phyloP scores from a whole-genome alignment of 306 rosid species.

The Ceratonia siliqua region DNA sequence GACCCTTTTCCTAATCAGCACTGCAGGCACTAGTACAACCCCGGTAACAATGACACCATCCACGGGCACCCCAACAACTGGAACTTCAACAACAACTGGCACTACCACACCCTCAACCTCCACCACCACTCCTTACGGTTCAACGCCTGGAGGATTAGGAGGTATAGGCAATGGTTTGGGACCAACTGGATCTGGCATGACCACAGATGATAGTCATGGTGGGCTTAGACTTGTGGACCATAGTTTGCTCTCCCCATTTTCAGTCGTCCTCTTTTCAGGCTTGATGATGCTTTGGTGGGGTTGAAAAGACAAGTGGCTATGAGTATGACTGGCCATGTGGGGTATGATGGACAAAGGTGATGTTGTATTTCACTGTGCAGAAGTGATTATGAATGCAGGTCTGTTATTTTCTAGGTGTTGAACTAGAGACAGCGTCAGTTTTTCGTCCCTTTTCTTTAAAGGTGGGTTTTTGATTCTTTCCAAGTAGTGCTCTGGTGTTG shows the following conservation, averaged over 20 bases:
- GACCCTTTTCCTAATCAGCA: constrained; percentile 33
- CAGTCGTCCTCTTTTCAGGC: constrained; percentile 43
- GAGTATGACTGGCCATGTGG: constrained; percentile 22
- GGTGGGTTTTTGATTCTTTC: constrained; percentile 49
- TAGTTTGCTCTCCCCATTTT: constrained; percentile 27
- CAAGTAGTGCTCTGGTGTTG: constrained; percentile 32
- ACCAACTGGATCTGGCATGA: constrained; percentile 74
- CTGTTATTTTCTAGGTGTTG: constrained; percentile 54
- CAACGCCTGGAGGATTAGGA: constrained; percentile 67
- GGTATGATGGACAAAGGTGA: constrained; percentile 32
- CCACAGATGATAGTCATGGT: constrained; percentile 62
- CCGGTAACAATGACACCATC: constrained; percentile 35
- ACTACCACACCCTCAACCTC: neutral
- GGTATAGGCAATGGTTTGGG: constrained; percentile 71
- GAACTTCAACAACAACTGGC: constrained; percentile 25
- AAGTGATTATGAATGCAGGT: constrained; percentile 42
- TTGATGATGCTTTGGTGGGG: constrained; percentile 62
- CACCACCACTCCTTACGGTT: constrained; percentile 36
- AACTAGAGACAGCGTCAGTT: constrained; percentile 43
- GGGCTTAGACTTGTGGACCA: constrained; percentile 41
- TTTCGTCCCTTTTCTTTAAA: constrained; percentile 20
- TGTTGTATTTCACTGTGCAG: constrained; percentile 43
- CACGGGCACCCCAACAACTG: constrained; percentile 26
- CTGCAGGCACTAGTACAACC: constrained; percentile 52
- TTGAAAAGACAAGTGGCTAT: constrained; percentile 31